Percentiles rank a stretch among this genome's conserved stretches.
Evolutionary conservation across 2,329 filamentous ascomycete genomes (phyloP).

Genomic region (Pseudocercospora fuligena): DNA sequence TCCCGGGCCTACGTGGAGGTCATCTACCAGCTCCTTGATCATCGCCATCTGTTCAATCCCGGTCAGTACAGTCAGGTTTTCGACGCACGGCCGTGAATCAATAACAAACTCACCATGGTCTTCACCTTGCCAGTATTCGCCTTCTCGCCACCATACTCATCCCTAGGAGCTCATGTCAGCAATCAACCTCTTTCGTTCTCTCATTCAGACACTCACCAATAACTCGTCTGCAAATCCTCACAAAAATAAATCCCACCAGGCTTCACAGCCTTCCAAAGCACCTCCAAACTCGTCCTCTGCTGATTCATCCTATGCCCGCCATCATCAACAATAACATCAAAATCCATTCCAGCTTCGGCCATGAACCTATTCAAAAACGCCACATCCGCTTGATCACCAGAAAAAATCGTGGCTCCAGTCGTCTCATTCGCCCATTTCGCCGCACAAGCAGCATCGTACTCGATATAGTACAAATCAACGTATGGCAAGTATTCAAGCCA

Average conservation of each 20-base stretch:
- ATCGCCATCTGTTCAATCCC: conserved; percentile 21
- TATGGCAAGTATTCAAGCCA: conserved; percentile 49
- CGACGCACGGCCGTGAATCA: background rate
- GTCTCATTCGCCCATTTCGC: conserved; percentile 44
- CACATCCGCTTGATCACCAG: conserved; percentile 48
- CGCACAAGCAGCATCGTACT: conserved; percentile 46
- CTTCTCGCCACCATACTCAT: conserved; percentile 33
- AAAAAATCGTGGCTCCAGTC: conserved; percentile 45
- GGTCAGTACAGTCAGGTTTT: background rate
- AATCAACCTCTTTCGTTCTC: background rate
- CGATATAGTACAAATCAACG: conserved; percentile 51
- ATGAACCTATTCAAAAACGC: conserved; percentile 46
- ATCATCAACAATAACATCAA: conserved; percentile 51
- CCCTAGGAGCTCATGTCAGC: background rate
- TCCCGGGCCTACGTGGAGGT: conserved; percentile 28
- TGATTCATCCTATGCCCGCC: conserved; percentile 48
- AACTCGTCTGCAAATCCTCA: conserved; percentile 37
- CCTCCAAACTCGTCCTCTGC: conserved; percentile 44
- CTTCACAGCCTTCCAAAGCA: conserved; percentile 45
- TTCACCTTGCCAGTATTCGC: conserved; percentile 23
- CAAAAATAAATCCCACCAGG: conserved; percentile 41
- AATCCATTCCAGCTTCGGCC: conserved; percentile 40
- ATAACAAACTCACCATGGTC: conserved; percentile 25
- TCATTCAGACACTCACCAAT: conserved; percentile 8
- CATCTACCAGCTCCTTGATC: conserved; percentile 35